These are phyloP conservation scores for Sclerotinia borealis DNA, from an alignment of 2,329 filamentous ascomycete genomes.

Conservation along the genomic window DNA sequence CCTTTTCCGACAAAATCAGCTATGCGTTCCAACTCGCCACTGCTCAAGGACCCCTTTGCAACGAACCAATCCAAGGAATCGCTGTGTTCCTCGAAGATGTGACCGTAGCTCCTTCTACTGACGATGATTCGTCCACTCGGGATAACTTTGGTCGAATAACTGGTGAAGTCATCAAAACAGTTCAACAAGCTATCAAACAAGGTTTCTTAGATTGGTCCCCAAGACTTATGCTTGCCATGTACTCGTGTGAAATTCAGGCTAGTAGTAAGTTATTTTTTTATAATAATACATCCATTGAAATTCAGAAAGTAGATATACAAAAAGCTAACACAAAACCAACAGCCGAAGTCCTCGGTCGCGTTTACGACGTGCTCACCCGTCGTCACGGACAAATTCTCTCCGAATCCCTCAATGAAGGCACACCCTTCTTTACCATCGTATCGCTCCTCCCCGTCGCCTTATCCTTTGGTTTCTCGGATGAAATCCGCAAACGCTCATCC, in stretches of 20 bases:
- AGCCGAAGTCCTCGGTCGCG: conserved; percentile 88
- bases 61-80: conserved; percentile 88
- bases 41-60: conserved; percentile 81
- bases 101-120: conserved; percentile 49
- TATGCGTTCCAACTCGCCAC: conserved; percentile 94
- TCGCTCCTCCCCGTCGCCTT: conserved; percentile 86
- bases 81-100: conserved; percentile 86
- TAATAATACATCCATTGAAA: neutral
- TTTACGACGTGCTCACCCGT: conserved; percentile 96
- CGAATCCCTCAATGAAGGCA: conserved; percentile 90
- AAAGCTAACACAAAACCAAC: conserved; percentile 20
- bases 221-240: conserved; percentile 94
- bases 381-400: conserved; percentile 83
- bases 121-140: conserved; percentile 47
- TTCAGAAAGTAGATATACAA: neutral
- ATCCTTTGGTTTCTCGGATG: conserved; percentile 92
- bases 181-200: conserved; percentile 74
- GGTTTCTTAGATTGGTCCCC: conserved; percentile 96
- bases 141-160: conserved; percentile 75
- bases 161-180: conserved; percentile 85
- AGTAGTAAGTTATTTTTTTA: conserved; percentile 55
- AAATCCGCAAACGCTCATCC: conserved; percentile 90
- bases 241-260: conserved; percentile 94
- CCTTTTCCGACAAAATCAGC: conserved; percentile 82
- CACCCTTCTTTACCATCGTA: conserved; percentile 91